phyloP scores from a whole-genome alignment of 495 filamentous ascomycete species.

The Aspergillus saccharolyticus region DNA sequence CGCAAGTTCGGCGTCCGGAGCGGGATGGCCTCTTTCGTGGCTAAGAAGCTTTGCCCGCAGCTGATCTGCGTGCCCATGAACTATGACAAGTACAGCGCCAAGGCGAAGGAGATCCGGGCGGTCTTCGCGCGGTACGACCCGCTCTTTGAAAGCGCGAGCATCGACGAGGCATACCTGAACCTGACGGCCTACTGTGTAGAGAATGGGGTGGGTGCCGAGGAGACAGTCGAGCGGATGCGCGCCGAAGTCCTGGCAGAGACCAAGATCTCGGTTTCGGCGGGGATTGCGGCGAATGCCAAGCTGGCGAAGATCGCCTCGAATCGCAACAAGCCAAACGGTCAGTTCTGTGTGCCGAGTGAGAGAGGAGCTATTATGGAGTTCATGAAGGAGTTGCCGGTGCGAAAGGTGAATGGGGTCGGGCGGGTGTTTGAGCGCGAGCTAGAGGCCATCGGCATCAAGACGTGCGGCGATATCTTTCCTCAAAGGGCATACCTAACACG shows the following conservation, averaged over 20 bases:
- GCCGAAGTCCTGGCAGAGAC: conserved; percentile 70
- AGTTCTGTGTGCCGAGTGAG: conserved; percentile 70
- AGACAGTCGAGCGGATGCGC: conserved; percentile 70
- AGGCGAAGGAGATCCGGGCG: conserved; percentile 81
- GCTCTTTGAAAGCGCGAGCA: conserved; percentile 85
- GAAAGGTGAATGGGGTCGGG: conserved; percentile 91
- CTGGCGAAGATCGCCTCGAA: conserved; percentile 95
- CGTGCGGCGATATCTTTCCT: conserved; percentile 81
- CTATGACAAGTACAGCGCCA: conserved; percentile 86
- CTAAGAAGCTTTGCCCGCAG: conserved; percentile 87
- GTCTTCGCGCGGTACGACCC: conserved; percentile 83
- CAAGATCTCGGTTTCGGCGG: conserved; percentile 86
- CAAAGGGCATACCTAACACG: conserved; percentile 65
- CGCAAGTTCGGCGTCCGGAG: conserved; percentile 85
- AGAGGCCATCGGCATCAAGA: conserved; percentile 78
- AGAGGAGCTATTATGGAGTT: conserved; percentile 72
- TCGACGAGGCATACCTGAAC: conserved; percentile 96
- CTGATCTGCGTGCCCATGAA: conserved; percentile 79
- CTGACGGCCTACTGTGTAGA: conserved; percentile 80
- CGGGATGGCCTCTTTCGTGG: conserved; percentile 95
- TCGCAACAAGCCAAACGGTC: conserved; percentile 93
- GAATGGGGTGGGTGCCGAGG: conserved; percentile 62
- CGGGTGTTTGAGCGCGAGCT: conserved; percentile 93
- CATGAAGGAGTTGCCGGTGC: conserved; percentile 73
- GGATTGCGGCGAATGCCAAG: conserved; percentile 88